Base-by-base conservation (phyloP, 768 basidiomycete species). In the Suillus alpinus region DNA sequence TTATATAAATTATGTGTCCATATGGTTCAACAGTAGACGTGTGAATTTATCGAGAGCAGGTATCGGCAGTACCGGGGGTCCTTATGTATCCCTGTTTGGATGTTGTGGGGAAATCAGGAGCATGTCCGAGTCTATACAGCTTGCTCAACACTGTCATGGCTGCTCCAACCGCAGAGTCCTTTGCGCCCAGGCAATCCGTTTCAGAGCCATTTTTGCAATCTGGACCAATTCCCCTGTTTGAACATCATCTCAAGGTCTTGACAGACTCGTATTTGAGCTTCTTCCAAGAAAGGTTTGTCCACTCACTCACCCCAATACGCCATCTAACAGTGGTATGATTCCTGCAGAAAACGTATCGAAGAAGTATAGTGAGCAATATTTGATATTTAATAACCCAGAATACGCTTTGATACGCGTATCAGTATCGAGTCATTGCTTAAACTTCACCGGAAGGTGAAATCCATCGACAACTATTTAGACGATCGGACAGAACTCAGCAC, bases 251-350 rank as follows among this genome's bases (percentile, higher is more conserved):
- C 39, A 83, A 78, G 61, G 78, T 85, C 65, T 72, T 92, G 63
- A 82, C 81, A 3, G 69, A 94, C 66, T 89, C 89, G 4, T 94
- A 93, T 72, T 80, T 95, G 60, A 77, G 69, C 60, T 95, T 95
- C 78, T 94, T 95, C 75, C 84, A 86, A 73, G 94, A 95, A 78
- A 82, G 94, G 93, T 90, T 64, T 63, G 80, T 66, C 46, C 36
- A 34, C 50, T 59, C 53, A 49, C 52, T 66, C 62, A 62, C 61
- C 46, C 53, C n/a, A 58, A 60, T 62, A 58, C 69, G 59, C 64
- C 10, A 2, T 32, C 70, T 57, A 65, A 65, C 56, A 59, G 53
- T 56, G 47, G 16, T 14, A 34, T 63, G 65, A 36, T 55, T 29
- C 10, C 10, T 16, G 16, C 69, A 94, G 93, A 70, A 88, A 86